A percentile compares a stretch with the other conserved stretches of the same genome.
These are phyloP conservation scores for Nepenthes mirabilis DNA, from an alignment of 148 eudicot genomes.

Conservation along the genomic window DNA sequence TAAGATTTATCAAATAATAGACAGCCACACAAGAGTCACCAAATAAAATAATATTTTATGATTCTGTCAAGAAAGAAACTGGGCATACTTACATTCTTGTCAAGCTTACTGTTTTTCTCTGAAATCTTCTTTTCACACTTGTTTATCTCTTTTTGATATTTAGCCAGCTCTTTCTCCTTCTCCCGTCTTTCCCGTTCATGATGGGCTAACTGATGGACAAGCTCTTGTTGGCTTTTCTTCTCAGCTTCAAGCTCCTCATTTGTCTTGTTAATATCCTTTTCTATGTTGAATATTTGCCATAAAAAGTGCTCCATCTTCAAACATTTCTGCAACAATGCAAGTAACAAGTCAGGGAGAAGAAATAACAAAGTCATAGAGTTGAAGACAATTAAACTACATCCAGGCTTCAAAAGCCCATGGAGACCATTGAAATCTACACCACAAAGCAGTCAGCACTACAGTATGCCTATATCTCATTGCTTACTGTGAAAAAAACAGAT, in stretches of 20 bases:
- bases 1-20: too few species aligned
- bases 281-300: constrained; percentile 81
- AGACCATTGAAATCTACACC: too few species aligned
- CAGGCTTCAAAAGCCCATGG: too few species aligned
- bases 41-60: too few species aligned
- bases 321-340: constrained; percentile 53
- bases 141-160: constrained; percentile 60
- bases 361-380: not conserved
- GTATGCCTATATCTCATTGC: too few species aligned
- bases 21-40: too few species aligned
- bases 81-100: constrained; percentile 49
- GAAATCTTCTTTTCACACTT: constrained; percentile 64
- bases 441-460: too few species aligned
- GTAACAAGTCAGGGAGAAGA: not conserved
- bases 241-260: constrained; percentile 55
- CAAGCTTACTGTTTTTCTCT: constrained; percentile 53
- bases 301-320: constrained; percentile 82
- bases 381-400: not conserved
- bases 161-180: constrained; percentile 68
- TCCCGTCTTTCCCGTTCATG: constrained; percentile 56
- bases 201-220: constrained; percentile 50
- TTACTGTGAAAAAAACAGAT: too few species aligned
- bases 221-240: constrained; percentile 51
- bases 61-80: not conserved
- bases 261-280: constrained; percentile 55